Evolutionary conservation across 495 filamentous ascomycete genomes (phyloP).

Genomic region (Podospora anserina): DNA sequence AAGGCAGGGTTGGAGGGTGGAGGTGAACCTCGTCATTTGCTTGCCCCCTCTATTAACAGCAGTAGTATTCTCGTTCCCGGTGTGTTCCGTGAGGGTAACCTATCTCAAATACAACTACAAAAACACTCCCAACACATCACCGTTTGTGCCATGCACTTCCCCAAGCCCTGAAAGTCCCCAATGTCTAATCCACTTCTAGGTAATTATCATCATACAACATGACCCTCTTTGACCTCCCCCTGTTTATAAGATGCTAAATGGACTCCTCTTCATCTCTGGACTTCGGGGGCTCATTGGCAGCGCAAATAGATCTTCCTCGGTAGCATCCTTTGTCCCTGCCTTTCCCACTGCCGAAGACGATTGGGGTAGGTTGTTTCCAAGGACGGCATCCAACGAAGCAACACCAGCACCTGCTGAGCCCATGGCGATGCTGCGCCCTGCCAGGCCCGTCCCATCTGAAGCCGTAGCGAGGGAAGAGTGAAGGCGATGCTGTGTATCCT

Average conservation of each 20-base stretch:
- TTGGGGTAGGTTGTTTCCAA: conserved; percentile 35
- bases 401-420: conserved; percentile 26
- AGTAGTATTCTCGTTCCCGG: neutral
- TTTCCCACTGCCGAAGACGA: conserved; percentile 26
- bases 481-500: conserved; percentile 19
- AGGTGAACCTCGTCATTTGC: conserved; percentile 48
- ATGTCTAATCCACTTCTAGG: too few relatives aligned
- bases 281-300: conserved; percentile 75
- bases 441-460: neutral
- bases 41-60: neutral
- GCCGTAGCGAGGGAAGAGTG: conserved; percentile 13
- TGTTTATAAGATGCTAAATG: conserved; percentile 54
- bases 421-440: neutral
- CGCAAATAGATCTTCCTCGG: conserved; percentile 74
- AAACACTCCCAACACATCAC: too few relatives aligned
- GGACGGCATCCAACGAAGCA: conserved; percentile 46
- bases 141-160: too few relatives aligned
- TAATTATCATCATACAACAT: neutral
- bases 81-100: too few relatives aligned
- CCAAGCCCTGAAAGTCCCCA: too few relatives aligned
- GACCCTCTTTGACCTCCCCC: neutral
- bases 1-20: conserved; percentile 91
- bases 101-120: too few relatives aligned
- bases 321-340: conserved; percentile 34
- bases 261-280: conserved; percentile 73